A percentile compares a stretch with the other conserved stretches of the same genome.
Evolutionary conservation across 176 grass and related monocot genomes (phyloP).

Genomic region (Eragrostis nindensis): DNA sequence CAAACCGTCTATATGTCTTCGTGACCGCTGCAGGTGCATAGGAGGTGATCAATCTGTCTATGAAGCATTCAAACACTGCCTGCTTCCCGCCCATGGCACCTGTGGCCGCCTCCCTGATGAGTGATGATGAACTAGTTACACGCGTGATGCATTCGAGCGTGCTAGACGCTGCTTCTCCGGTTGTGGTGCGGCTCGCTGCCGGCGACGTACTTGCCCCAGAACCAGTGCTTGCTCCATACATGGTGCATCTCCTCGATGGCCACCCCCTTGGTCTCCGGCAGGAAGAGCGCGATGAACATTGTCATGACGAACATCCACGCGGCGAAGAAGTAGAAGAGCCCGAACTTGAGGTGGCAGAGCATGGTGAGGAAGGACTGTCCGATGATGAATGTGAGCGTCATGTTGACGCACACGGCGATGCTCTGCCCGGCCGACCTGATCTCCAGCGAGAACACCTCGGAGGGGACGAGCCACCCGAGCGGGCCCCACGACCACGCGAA

Average conservation of each 20-base stretch:
- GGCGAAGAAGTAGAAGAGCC: constrained; percentile 84
- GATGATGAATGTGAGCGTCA: constrained; percentile 79
- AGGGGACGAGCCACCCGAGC: constrained; percentile 70
- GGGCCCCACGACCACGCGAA: constrained; percentile 88
- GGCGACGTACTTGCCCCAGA: constrained; percentile 60
- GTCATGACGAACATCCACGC: constrained; percentile 76
- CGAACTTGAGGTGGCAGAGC: constrained; percentile 78
- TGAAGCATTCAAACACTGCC: neutral
- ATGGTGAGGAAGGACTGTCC: constrained; percentile 74
- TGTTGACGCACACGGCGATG: constrained; percentile 80
- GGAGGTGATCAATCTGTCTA: neutral
- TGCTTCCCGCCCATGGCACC: neutral
- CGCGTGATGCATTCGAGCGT: neutral
- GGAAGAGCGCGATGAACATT: constrained; percentile 62
- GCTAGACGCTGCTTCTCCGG: constrained; percentile 6
- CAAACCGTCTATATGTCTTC: neutral
- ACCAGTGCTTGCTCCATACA: constrained; percentile 65
- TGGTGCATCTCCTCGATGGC: constrained; percentile 66
- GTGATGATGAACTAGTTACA: neutral
- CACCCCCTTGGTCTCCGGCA: constrained; percentile 78
- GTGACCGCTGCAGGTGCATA: neutral
- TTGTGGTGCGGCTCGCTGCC: neutral
- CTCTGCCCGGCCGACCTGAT: constrained; percentile 76
- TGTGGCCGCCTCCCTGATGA: neutral
- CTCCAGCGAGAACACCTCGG: constrained; percentile 80